Evolutionary conservation across 2,329 filamentous ascomycete species (phyloP).

Genomic region (Colletotrichum trifolii): DNA sequence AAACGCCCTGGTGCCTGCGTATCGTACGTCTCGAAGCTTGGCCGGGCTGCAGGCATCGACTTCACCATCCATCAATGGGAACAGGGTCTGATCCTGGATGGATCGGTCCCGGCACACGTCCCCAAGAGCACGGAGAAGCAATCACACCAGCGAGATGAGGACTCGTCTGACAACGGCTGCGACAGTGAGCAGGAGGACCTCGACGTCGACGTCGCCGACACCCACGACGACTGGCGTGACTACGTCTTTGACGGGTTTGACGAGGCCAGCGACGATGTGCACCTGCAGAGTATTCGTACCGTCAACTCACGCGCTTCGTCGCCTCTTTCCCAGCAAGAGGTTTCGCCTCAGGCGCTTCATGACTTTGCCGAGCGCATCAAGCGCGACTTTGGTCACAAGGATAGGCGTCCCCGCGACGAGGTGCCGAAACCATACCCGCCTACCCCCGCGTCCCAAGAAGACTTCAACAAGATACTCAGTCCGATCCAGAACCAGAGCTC

Average conservation of each 20-base stretch:
- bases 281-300: not conserved
- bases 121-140: not conserved
- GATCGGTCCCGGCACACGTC: not conserved
- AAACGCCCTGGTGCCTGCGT: not conserved
- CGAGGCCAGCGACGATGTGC: not conserved
- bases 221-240: not conserved
- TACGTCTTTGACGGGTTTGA: not conserved
- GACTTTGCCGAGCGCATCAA: not conserved
- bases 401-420: not conserved
- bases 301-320: not conserved
- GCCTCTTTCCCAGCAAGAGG: not conserved
- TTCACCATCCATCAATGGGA: conserved; percentile 24
- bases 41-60: accelerated
- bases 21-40: not conserved
- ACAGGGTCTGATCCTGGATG: conserved; percentile 7
- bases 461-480: not conserved
- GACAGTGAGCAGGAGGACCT: conserved; percentile 3
- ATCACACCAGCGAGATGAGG: not conserved
- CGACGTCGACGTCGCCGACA: not conserved
- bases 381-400: not conserved
- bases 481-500: not conserved
- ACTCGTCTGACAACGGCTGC: not conserved
- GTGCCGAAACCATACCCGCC: not conserved
- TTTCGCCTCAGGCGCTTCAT: not conserved
- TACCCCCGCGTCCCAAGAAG: not conserved